Conservation (phyloP, 129 eudicot species). For the Helianthus tuberosus region DNA sequence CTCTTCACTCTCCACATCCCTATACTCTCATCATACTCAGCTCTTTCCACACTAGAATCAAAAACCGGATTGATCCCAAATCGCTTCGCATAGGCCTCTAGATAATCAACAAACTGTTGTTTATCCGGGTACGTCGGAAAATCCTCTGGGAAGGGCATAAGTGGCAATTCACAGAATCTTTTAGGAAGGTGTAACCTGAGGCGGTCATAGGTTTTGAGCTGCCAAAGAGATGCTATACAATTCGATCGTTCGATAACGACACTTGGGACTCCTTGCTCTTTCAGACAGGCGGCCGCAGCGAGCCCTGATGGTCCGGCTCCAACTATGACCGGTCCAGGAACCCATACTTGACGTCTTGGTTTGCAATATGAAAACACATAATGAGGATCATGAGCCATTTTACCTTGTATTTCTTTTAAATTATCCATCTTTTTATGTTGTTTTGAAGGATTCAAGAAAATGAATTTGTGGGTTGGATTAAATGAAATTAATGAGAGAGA, state of each 20-base stretch:
- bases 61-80: slow-evolving; percentile 73
- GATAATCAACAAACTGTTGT: slow-evolving; percentile 63
- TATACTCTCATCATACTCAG: slow-evolving; percentile 55
- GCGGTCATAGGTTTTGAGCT: slow-evolving; percentile 82
- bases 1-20: slow-evolving; percentile 79
- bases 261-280: slow-evolving; percentile 61
- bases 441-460: slow-evolving; percentile 21
- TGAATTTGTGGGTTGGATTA: slow-evolving; percentile 33
- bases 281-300: slow-evolving; percentile 72
- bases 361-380: neutral
- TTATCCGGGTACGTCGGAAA: slow-evolving; percentile 86
- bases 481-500: slow-evolving; percentile 28
- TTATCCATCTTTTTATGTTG: slow-evolving; percentile 26
- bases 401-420: slow-evolving; percentile 62
- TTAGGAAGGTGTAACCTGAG: slow-evolving; percentile 84
- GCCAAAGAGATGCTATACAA: slow-evolving; percentile 95
- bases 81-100: slow-evolving; percentile 62
- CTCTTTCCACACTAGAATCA: slow-evolving; percentile 55
- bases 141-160: slow-evolving; percentile 73
- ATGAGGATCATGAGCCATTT: slow-evolving; percentile 56
- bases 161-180: slow-evolving; percentile 83
- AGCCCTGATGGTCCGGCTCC: slow-evolving; percentile 92
- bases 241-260: slow-evolving; percentile 65
- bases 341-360: slow-evolving; percentile 38
- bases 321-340: slow-evolving; percentile 74